phyloP scores from a whole-genome alignment of 129 eudicot genomes.

The Centrapalus pauciflorus region DNA sequence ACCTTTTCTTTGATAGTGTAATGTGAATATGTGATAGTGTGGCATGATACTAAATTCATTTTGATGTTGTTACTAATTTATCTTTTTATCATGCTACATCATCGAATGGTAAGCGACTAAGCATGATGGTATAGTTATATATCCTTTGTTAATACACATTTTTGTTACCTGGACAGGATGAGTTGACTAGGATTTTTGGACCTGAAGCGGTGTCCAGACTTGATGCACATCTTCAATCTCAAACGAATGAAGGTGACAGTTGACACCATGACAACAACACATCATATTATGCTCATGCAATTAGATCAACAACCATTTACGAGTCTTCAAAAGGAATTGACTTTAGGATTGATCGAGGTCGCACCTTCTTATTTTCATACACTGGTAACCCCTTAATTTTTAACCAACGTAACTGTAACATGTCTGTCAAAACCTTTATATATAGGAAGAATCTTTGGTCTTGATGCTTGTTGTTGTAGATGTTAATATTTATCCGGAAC shows the following conservation, averaged over 20 bases:
- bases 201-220: conserved; percentile 57
- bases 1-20: too few species aligned
- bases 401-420: conserved; percentile 18
- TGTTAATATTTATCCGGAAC: neutral
- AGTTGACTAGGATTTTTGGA: conserved; percentile 55
- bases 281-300: conserved; percentile 18
- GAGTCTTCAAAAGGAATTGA: conserved; percentile 18
- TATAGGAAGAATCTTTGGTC: conserved; percentile 14
- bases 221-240: conserved; percentile 44
- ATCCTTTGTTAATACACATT: neutral
- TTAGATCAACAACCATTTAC: conserved; percentile 24
- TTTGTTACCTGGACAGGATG: conserved; percentile 49
- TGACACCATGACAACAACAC: conserved; percentile 38
- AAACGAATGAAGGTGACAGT: conserved; percentile 43
- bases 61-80: neutral
- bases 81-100: neutral
- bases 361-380: conserved; percentile 13
- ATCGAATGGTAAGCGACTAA: neutral
- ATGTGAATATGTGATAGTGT: too few species aligned
- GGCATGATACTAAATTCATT: neutral
- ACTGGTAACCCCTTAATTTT: neutral
- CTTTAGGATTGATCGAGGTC: conserved; percentile 20
- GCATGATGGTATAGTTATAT: neutral
- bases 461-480: conserved; percentile 11
- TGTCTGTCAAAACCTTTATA: conserved; percentile 7